phyloP scores from a whole-genome alignment of 2,329 filamentous ascomycete genomes.

The Trichoderma polysporum region DNA sequence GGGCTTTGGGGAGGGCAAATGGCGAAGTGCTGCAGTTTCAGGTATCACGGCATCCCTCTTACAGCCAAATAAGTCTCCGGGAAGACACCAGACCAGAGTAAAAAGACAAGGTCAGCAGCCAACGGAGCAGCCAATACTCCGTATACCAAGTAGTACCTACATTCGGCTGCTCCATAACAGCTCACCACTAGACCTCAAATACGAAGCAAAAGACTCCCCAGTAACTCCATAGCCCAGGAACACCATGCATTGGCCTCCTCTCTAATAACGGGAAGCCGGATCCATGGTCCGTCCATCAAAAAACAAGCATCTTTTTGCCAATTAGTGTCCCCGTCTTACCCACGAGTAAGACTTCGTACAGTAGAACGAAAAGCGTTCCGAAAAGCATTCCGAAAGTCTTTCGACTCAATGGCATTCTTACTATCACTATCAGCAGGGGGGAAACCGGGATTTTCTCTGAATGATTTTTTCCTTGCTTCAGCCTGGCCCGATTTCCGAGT shows the following conservation, averaged over 20 bases:
- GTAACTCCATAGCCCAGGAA: neutral
- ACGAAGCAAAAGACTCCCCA: neutral
- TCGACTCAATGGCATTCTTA: no score
- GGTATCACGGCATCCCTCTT: neutral
- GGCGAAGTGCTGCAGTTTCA: neutral
- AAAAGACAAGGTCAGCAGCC: neutral
- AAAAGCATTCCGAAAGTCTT: neutral
- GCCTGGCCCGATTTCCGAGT: slow-evolving; percentile 6
- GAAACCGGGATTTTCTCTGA: neutral
- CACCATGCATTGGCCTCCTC: neutral
- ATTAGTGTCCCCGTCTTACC: no score
- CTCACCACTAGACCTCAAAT: neutral
- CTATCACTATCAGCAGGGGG: neutral
- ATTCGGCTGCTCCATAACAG: neutral
- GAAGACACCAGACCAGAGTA: no score
- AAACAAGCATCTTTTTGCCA: neutral
- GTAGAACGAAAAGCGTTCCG: neutral
- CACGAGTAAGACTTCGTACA: no score
- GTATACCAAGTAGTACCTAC: neutral
- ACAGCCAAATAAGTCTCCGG: slow-evolving; percentile 4
- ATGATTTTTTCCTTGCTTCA: neutral
- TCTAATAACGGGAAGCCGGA: neutral
- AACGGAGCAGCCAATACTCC: neutral
- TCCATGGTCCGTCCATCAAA: neutral
- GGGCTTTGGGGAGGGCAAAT: neutral